Base-by-base conservation (phyloP, 2,329 filamentous ascomycete genomes). In the Aspergillus novoparasiticus region DNA sequence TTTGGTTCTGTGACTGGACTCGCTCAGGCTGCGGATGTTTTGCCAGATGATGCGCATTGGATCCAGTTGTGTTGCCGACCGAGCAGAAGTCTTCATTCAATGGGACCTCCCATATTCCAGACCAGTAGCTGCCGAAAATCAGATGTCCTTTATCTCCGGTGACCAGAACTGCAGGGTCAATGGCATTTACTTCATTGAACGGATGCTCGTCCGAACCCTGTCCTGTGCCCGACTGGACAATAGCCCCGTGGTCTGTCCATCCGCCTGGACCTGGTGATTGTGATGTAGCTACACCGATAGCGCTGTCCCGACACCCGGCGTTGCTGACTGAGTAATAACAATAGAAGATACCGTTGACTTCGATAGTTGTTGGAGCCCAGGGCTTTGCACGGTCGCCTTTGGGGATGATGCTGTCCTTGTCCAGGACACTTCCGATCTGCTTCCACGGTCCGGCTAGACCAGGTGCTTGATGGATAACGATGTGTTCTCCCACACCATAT, bases 41-140 rank as follows among this genome's bases (percentile, higher is more conserved):
- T 10, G 74, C 74, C 26, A 78, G 63, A 64, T 77, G 75, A 5
- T 63, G 64, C 4, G 70, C 71, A 56, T 74, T 67, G 5, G 72
- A 68, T 6, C 66, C n/a, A 1, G 68, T 66, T 2, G 64, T 70
- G 19, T 64, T 69, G 11, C 59, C 61, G 1, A 65, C 57, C 1
- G 72, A 72, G 14, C 76, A 50, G 11, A 75, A 58, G 48, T 74
- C 70, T 2, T 66, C 43, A 10, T 63, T 64, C 63, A 90, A 81
- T 41, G 80, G 75, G 1, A 87, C 84, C 71, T 88, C 85, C 80
- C 86, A 90, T 66, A 91, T 83, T 67, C 88, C 85, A 6, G 79
- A 77, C 88, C 89, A 92, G 81, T 90, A 92, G 50, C 86, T 89
- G 50, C 89, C 90, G 64, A 90, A 92, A 58, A 81, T 86, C 69